phyloP scores from a whole-genome alignment of 2,329 filamentous ascomycete genomes.

The Didymella arachidicola region DNA sequence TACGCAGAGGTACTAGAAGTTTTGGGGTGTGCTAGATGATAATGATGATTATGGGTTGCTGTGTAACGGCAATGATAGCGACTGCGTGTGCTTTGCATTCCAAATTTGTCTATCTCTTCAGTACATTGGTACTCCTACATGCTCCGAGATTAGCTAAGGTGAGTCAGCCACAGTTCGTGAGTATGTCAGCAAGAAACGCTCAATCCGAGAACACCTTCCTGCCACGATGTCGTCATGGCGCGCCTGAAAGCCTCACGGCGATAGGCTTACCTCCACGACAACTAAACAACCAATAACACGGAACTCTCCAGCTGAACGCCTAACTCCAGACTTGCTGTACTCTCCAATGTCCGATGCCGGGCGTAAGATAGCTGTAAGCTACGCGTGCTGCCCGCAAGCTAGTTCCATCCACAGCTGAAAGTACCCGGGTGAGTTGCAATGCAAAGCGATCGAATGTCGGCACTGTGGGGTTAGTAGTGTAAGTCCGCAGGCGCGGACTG shows the following conservation, averaged over 20 bases:
- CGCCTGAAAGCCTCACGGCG: not conserved
- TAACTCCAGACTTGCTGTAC: not conserved
- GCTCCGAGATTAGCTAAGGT: not conserved
- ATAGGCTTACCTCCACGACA: conserved; percentile 3
- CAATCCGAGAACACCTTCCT: not conserved
- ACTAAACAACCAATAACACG: not conserved
- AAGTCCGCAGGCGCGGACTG: not conserved
- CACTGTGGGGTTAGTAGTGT: not conserved
- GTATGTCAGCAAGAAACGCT: not conserved
- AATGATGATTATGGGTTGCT: not conserved
- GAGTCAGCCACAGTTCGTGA: not conserved
- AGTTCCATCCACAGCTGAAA: not conserved
- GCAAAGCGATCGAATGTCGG: not conserved
- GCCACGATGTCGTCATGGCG: not conserved
- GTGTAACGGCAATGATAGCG: not conserved
- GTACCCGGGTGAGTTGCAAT: not conserved
- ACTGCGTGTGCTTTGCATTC: not conserved
- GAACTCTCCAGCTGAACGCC: not conserved
- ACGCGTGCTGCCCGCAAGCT: not conserved
- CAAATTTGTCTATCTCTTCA: not conserved
- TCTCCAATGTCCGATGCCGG: not conserved
- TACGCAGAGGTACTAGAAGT: conserved; percentile 7
- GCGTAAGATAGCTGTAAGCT: not conserved
- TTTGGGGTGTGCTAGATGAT: not conserved
- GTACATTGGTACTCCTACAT: not conserved